Conservation (phyloP, 768 basidiomycete genomes). For the Coprinopsis sp. region DNA sequence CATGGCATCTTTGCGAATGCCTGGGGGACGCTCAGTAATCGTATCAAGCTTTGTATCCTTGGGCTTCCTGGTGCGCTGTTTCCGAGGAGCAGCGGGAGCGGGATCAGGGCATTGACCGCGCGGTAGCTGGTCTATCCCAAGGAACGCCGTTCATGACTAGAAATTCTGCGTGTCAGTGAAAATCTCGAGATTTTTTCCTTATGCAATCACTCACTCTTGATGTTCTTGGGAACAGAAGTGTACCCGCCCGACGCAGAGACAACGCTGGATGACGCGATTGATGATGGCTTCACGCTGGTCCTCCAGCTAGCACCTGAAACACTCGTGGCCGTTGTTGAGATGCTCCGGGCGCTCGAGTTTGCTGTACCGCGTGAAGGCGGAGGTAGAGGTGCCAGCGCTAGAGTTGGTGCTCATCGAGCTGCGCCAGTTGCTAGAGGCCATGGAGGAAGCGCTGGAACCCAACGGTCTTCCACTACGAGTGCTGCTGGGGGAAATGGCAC, state of each 20-base stretch:
- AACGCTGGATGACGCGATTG: conserved; percentile 18
- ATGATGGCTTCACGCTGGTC: conserved; percentile 38
- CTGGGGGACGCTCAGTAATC: conserved; percentile 67
- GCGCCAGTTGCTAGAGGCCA: conserved; percentile 70
- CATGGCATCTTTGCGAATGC: conserved; percentile 57
- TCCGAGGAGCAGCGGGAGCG: conserved; percentile 50
- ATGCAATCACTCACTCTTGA: conserved; percentile 63
- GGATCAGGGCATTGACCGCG: conserved; percentile 60
- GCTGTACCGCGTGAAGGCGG: conserved; percentile 77
- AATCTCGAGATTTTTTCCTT: neutral
- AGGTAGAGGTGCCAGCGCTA: conserved; percentile 64
- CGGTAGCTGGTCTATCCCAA: conserved; percentile 69
- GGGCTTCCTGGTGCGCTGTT: conserved; percentile 61
- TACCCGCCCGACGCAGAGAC: conserved; percentile 25
- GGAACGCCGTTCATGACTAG: conserved; percentile 75
- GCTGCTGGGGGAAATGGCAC: conserved; percentile 57
- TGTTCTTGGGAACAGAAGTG: conserved; percentile 54
- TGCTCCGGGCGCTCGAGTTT: conserved; percentile 66
- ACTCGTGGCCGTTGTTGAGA: conserved; percentile 79
- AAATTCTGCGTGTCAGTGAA: conserved; percentile 9
- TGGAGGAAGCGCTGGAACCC: conserved; percentile 58
- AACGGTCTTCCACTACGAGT: conserved; percentile 48
- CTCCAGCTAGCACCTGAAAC: conserved; percentile 75
- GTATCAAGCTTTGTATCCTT: conserved; percentile 69
- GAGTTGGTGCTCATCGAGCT: conserved; percentile 68